Evolutionary conservation across 2,329 filamentous ascomycete species (phyloP).

Genomic region (Aspergillus sp.): DNA sequence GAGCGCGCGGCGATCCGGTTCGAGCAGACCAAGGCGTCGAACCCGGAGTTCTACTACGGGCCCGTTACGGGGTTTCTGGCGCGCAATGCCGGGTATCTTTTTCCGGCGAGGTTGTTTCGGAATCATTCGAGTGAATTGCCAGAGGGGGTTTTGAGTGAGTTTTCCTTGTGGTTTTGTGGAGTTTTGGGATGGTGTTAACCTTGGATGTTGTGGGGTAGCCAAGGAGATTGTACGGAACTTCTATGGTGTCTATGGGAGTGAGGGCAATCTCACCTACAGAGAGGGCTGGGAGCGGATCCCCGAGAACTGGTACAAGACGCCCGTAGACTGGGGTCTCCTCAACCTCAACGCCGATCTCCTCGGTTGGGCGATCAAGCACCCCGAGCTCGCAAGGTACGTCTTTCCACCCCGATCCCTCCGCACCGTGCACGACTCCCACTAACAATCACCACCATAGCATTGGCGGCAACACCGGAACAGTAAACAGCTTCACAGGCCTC

Average conservation of each 20-base stretch:
- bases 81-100: conserved; percentile 55
- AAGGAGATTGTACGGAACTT: conserved; percentile 52
- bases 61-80: conserved; percentile 57
- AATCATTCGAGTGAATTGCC: conserved; percentile 52
- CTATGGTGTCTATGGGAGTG: conserved; percentile 51
- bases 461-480: conserved; percentile 58
- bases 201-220: conserved; percentile 26
- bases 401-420: no score
- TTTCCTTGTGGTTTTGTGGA: background rate
- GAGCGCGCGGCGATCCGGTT: conserved; percentile 52
- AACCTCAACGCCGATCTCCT: conserved; percentile 49
- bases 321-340: conserved; percentile 54
- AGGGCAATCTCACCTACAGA: conserved; percentile 49
- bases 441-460: conserved; percentile 37
- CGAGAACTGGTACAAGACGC: conserved; percentile 56
- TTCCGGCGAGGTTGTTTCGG: conserved; percentile 48
- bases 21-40: conserved; percentile 53
- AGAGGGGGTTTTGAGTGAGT: conserved; percentile 43
- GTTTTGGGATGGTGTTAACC: background rate
- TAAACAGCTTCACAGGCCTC: conserved; percentile 57
- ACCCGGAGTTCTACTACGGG: conserved; percentile 61
- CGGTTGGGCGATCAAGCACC: conserved; percentile 44
- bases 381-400: conserved; percentile 43
- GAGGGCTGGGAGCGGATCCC: conserved; percentile 58
- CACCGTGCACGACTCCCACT: no score